Conservation (phyloP, 2,329 filamentous ascomycete species). For the Venturia nashicola region DNA sequence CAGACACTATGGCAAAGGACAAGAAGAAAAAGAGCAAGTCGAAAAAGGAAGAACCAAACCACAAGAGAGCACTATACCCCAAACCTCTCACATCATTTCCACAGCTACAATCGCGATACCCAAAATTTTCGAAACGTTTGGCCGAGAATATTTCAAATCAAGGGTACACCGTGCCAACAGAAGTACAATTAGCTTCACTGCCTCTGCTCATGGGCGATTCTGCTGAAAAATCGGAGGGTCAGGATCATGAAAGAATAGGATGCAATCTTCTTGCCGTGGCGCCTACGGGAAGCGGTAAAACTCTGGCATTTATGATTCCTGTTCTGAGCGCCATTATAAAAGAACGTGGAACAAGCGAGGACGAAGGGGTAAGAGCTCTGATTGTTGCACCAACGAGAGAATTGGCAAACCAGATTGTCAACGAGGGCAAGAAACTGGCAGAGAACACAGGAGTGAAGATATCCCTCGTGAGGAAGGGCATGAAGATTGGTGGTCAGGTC, state of each 20-base stretch:
- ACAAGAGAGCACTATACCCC: slow-evolving; percentile 53
- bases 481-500: slow-evolving; percentile 34
- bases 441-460: slow-evolving; percentile 67
- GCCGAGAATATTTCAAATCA: slow-evolving; percentile 71
- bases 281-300: slow-evolving; percentile 94
- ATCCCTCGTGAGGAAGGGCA: slow-evolving; percentile 74
- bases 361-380: slow-evolving; percentile 24
- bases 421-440: slow-evolving; percentile 72
- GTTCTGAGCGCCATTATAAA: slow-evolving; percentile 60
- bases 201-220: slow-evolving; percentile 59
- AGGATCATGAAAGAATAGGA: slow-evolving; percentile 15
- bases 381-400: slow-evolving; percentile 39
- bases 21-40: slow-evolving; percentile 22
- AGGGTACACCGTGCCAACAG: slow-evolving; percentile 77
- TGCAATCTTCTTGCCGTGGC: slow-evolving; percentile 80
- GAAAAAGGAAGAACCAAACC: slow-evolving; percentile 21
- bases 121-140: slow-evolving; percentile 56
- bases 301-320: slow-evolving; percentile 81
- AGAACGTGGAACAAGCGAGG: slow-evolving; percentile 13
- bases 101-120: slow-evolving; percentile 56
- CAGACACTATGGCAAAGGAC: slow-evolving; percentile 36
- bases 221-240: slow-evolving; percentile 28
- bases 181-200: slow-evolving; percentile 80
- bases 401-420: slow-evolving; percentile 37
- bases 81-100: slow-evolving; percentile 68